Evolutionary conservation across 352 stramenopile species (phyloP).

Genomic region (Pythium dissotocum): DNA sequence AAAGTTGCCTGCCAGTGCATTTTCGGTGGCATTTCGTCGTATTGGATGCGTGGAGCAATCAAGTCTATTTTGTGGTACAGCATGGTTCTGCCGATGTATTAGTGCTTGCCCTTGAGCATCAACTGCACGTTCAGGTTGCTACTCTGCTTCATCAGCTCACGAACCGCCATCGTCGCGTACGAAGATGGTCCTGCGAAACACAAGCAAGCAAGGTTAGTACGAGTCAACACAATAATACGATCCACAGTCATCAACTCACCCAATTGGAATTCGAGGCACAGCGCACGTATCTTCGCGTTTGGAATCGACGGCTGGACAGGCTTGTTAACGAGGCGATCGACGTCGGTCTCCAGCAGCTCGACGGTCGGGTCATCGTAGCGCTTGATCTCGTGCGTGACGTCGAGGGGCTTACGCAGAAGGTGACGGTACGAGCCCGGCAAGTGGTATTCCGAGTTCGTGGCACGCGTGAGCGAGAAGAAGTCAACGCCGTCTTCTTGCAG

Average conservation of each 20-base stretch:
- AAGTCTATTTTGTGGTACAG: neutral
- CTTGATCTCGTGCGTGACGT: slow-evolving; percentile 92
- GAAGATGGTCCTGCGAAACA: slow-evolving; percentile 65
- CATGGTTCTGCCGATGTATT: neutral
- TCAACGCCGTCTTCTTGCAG: slow-evolving; percentile 61
- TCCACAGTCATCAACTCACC: slow-evolving; percentile 29
- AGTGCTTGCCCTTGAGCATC: slow-evolving; percentile 41
- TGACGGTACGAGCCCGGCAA: slow-evolving; percentile 94
- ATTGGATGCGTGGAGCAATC: neutral
- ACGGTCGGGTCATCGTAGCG: slow-evolving; percentile 92
- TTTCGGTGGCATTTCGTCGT: slow-evolving; percentile 2
- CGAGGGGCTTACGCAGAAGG: slow-evolving; percentile 85
- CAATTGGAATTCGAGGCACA: slow-evolving; percentile 85
- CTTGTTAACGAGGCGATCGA: slow-evolving; percentile 66
- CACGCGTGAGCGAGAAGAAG: slow-evolving; percentile 60
- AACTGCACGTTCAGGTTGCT: slow-evolving; percentile 79
- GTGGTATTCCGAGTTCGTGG: slow-evolving; percentile 89
- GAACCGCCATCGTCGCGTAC: slow-evolving; percentile 96
- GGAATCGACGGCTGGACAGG: slow-evolving; percentile 49
- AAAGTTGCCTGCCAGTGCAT: slow-evolving; percentile 4
- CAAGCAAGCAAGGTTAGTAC: neutral
- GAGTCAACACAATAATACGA: neutral
- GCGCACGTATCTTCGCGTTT: slow-evolving; percentile 53
- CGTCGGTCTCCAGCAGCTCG: slow-evolving; percentile 93
- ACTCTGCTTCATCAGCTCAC: slow-evolving; percentile 95